Evolutionary conservation across 345 rosid genomes (phyloP).

Genomic region (Corchorus olitorius): DNA sequence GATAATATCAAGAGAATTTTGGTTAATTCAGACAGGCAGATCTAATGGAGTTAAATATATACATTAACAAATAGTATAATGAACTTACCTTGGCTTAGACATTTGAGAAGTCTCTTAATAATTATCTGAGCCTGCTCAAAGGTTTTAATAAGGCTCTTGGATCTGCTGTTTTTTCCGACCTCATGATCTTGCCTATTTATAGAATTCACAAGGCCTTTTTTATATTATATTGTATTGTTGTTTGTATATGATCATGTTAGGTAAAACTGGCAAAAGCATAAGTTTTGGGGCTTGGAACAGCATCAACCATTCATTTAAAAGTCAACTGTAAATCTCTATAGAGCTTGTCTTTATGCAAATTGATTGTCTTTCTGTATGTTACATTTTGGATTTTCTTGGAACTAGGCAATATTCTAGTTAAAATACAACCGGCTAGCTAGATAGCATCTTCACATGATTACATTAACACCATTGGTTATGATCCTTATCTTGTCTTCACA

Average conservation of each 20-base stretch:
- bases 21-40: neutral
- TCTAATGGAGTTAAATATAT: neutral
- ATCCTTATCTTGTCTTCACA: constrained; percentile 14
- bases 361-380: neutral
- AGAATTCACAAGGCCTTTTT: neutral
- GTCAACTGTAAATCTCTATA: neutral
- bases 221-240: too few species aligned
- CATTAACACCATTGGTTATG: constrained; percentile 10
- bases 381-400: neutral
- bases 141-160: constrained; percentile 28
- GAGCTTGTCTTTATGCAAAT: neutral
- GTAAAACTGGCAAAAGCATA: neutral
- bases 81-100: constrained; percentile 44
- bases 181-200: constrained; percentile 9
- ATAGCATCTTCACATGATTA: constrained; percentile 10
- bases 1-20: neutral
- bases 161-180: constrained; percentile 31
- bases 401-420: neutral
- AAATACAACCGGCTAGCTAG: neutral
- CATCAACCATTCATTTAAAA: neutral
- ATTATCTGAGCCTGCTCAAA: constrained; percentile 11
- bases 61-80: too few species aligned
- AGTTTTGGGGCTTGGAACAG: neutral
- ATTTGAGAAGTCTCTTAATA: constrained; percentile 22
- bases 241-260: neutral